Evolutionary conservation across 192 early-diverging fungal genomes (phyloP), one percentile per base, ranked within the genome.

Genomic region (Thamnidium elegans): DNA sequence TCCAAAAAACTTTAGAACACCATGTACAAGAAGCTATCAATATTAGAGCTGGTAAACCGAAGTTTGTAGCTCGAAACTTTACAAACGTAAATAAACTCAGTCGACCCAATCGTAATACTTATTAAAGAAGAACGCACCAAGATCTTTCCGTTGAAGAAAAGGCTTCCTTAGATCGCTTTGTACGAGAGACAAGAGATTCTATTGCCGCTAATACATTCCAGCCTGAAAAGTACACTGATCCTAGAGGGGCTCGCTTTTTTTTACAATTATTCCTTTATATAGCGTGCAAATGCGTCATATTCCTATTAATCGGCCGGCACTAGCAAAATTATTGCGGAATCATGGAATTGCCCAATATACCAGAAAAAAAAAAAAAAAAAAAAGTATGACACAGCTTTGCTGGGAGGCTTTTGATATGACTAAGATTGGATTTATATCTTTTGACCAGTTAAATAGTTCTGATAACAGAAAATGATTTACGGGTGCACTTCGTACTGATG

Each of bases 211-310:
- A 53, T 14, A 48, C 36, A 11, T 66, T 66, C 30, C 42, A 45
- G n/a, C 64, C 64, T 20, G 45, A 56, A 58, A 55, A 66, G 44
- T 66, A 48, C 19, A 66, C 64, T 11, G 64, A 66, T 34, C 64
- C 64, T 26, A 55, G 46, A 47, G 64, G 53, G n/a, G 42, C 54
- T 9, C 2, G 64, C 4, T 21, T 34, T 3, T n/a, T n/a, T 66
- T 66, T 50, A 66, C 52, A 3, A 3, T 66, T 2, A 15, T 66
- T 19, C 53, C 64, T 4, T 7, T 55, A 2, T 55, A 9, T 19
- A 46, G 42, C 7, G 1, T 56, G 7, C 52, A 55, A 45, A 20
- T 21, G 10, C 52, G 64, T 0, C 54, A 66, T 66, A 58, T 66
- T 13, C 21, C 5, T 23, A 2, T 66, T 7, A 51, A 66, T 21